Evolutionary conservation across 345 rosid genomes (phyloP), one percentile per base, ranked within the genome.

Genomic region (Pugionium dolabratum): DNA sequence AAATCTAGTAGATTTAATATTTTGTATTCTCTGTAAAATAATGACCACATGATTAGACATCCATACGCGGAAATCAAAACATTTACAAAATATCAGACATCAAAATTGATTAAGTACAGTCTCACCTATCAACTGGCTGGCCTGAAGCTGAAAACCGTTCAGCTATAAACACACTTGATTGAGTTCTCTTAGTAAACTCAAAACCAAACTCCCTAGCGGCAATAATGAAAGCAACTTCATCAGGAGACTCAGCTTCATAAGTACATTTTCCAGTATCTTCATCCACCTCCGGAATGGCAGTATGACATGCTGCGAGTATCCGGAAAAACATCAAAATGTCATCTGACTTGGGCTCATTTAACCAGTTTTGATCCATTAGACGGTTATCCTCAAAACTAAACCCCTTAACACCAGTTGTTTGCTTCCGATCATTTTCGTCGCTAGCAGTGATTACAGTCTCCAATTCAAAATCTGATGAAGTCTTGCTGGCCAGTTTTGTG

Each of bases 211-310:
- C 97, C 70, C 77, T 77, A 9, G 97, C 74, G 9, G 97, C 86
- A 54, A 86, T 76, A 46, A 90, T 76, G 74, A 90, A 90, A 50
- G 90, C 71, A 18, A 78, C 88, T 76, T 90, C 97, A 62, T 90
- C 95, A 2, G 95, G 97, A 11, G 97, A 90, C 67, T 90, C 97
- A 37, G 97, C 97, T 77, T 90, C 97, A 44, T 85, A 90, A 30
- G 69, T 85, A 47, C 79, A 68, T 79, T 77, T 82, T 4, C 76
- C 81, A 10, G 64, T 76, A 36, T 66, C 66, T 63, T 80, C 88
- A 54, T 82, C 84, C 51, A 67, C 77, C 67, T 79, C 67, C 9
- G 91, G 93, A 47, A 86, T 84, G 7, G 84, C 93, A 1, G 93
- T 82, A 73, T 89, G 93, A 43, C 96, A 89, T 54, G 85, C 64